Conservation (phyloP, 805 yeast genomes). For the Nakazawaea laoshanensis region DNA sequence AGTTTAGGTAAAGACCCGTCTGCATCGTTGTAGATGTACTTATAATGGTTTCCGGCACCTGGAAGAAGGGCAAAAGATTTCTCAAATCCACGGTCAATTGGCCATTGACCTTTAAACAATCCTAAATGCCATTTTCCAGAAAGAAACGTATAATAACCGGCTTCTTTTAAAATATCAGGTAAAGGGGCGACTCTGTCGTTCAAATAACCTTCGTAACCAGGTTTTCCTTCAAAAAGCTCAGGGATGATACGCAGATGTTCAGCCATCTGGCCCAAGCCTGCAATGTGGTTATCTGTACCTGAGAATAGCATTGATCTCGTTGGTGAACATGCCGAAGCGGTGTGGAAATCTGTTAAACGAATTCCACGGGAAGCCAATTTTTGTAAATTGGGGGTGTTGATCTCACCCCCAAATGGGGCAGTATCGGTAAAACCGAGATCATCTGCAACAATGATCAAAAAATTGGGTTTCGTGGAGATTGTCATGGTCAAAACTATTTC, state of each 20-base stretch:
- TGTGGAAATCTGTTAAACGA: slow-evolving; percentile 49
- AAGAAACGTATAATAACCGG: slow-evolving; percentile 40
- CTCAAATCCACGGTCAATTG: slow-evolving; percentile 40
- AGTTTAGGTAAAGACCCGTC: slow-evolving; percentile 23
- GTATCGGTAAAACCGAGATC: slow-evolving; percentile 54
- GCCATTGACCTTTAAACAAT: slow-evolving; percentile 36
- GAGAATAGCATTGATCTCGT: slow-evolving; percentile 53
- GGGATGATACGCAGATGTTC: slow-evolving; percentile 33
- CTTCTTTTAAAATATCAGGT: slow-evolving; percentile 39
- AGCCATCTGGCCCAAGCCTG: slow-evolving; percentile 52
- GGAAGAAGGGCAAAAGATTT: slow-evolving; percentile 41
- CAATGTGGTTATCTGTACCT: slow-evolving; percentile 56
- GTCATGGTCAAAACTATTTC: no score
- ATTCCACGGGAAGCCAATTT: slow-evolving; percentile 35
- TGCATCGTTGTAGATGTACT: slow-evolving; percentile 30
- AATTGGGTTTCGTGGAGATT: slow-evolving; percentile 30
- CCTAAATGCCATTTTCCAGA: slow-evolving; percentile 63
- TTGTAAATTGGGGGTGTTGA: slow-evolving; percentile 43
- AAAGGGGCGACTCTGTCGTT: slow-evolving; percentile 44
- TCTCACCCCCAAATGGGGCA: slow-evolving; percentile 48
- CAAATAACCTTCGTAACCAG: slow-evolving; percentile 49
- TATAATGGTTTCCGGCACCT: slow-evolving; percentile 51
- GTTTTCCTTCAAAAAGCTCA: slow-evolving; percentile 31
- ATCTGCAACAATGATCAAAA: slow-evolving; percentile 50
- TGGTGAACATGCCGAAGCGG: slow-evolving; percentile 60